Evolutionary conservation across 2,329 filamentous ascomycete genomes (phyloP).

Genomic region (Apiospora arundinis): DNA sequence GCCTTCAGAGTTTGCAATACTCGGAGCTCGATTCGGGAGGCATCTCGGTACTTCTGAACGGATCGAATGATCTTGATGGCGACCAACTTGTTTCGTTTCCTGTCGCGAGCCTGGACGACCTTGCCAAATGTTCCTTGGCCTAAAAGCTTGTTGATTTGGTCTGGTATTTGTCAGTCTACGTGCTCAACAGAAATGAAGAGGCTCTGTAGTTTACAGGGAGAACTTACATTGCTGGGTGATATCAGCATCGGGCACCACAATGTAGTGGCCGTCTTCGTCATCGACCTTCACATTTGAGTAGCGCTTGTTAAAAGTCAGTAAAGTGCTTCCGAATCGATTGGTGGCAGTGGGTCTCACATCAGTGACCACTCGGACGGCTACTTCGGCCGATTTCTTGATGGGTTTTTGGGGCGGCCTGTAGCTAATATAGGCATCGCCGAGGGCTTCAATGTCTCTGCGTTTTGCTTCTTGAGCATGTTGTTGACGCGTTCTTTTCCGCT

Average conservation of each 20-base stretch:
- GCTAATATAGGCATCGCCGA: conserved; percentile 73
- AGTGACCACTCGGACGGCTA: conserved; percentile 65
- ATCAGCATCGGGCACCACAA: conserved; percentile 85
- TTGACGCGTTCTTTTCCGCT: conserved; percentile 83
- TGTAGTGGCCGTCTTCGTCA: conserved; percentile 96
- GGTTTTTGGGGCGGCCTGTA: conserved; percentile 90
- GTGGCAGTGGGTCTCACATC: conserved; percentile 60
- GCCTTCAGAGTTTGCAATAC: conserved; percentile 90
- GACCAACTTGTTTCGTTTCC: conserved; percentile 75
- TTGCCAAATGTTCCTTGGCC: conserved; percentile 99
- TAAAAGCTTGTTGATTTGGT: conserved; percentile 86
- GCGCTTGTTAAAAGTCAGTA: conserved; percentile 27
- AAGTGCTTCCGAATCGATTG: neutral
- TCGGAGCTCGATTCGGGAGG: conserved; percentile 90
- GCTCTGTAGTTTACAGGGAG: conserved; percentile 31
- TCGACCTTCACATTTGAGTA: conserved; percentile 77
- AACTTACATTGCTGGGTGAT: conserved; percentile 87
- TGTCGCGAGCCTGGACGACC: conserved; percentile 91
- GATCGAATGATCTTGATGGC: conserved; percentile 98
- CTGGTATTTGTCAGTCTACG: conserved; percentile 51
- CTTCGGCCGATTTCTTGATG: conserved; percentile 86
- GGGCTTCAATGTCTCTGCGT: conserved; percentile 73
- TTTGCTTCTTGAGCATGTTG: conserved; percentile 84
- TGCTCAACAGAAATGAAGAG: neutral
- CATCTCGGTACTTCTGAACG: conserved; percentile 97